phyloP scores from a whole-genome alignment of 2,329 filamentous ascomycete genomes.

The Fusarium bactridioides region DNA sequence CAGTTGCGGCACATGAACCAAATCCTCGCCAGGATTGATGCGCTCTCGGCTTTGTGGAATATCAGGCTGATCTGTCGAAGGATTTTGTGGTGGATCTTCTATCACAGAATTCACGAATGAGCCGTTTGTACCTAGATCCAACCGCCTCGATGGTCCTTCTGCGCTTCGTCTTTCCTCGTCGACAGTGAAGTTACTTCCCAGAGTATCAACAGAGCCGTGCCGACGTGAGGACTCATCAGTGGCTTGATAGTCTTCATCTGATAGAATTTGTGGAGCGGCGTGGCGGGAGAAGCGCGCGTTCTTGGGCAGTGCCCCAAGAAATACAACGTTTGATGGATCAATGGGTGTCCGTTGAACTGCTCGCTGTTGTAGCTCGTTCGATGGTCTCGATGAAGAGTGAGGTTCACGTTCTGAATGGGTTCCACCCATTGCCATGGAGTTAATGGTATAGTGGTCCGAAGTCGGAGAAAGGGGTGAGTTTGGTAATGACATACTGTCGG shows the following conservation, averaged over 20 bases:
- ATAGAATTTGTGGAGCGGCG: background rate
- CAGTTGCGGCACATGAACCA: conserved; percentile 61
- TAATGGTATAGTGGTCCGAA: conserved; percentile 20
- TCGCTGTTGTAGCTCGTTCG: conserved; percentile 6
- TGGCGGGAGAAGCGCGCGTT: conserved; percentile 49
- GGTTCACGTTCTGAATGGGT: conserved; percentile 13
- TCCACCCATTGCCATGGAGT: background rate
- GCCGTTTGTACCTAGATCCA: conserved; percentile 20
- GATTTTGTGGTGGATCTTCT: background rate
- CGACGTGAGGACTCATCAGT: background rate
- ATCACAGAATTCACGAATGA: background rate
- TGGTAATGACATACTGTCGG: conserved; percentile 20
- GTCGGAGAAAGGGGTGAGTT: conserved; percentile 23
- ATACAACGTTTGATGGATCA: conserved; percentile 61
- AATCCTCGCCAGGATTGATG: conserved; percentile 54
- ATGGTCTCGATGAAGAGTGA: background rate
- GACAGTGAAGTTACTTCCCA: conserved; percentile 66
- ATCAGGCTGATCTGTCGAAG: conserved; percentile 5
- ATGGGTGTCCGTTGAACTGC: conserved; percentile 59
- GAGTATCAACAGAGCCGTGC: conserved; percentile 48
- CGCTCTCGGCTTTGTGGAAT: conserved; percentile 48
- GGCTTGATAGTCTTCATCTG: conserved; percentile 2
- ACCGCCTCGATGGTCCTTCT: conserved; percentile 41
- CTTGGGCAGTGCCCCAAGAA: conserved; percentile 62
- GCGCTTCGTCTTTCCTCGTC: conserved; percentile 55